Base-by-base conservation (phyloP, 108 stramenopile genomes). In the Fragilariopsis cylindrus region DNA sequence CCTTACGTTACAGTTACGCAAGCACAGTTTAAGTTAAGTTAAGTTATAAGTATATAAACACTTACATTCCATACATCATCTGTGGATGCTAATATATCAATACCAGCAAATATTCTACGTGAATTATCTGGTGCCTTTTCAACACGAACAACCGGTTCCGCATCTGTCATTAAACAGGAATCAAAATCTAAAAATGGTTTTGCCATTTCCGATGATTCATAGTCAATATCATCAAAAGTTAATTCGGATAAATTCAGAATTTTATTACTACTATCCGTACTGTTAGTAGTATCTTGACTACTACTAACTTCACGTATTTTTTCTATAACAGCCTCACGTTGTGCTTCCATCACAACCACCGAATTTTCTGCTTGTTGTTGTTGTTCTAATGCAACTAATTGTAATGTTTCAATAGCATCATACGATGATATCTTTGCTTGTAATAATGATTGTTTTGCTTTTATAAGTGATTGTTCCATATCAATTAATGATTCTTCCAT, bases 71-170 rank as follows among this genome's bases (percentile, higher is more conserved):
- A 96, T 7, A 96, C 90, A 48, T 78, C 86, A 52, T 94, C 93
- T 1, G 89, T 85, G 71, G 87, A 84, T 2, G 85, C 90, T 66
- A 87, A 76, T 55, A 96, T 93, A 75, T 96, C 96, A 75, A 96
- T 90, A 2, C 92, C 92, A 7, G 96, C 92, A 81, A 89, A 96
- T 50, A 96, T 96, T n/a, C 96, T 72, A 9, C 96, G 57, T 1
- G 91, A 89, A 77, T 96, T 96, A 60, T 90, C 85, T 12, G 96
- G 92, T 65, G 96, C 96, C 71, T 86, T 91, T 72, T 96, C 93
- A 13, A 96, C 88, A 2, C 93, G 77, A 2, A 92, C 90, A 7
- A 92, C 76, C 7, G 93, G 90, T 73, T 96, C 96, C 40, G 91
- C 92, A 11, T 60, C 58, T 1, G 91, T 91, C 1, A 96, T 77